Conservation (phyloP, 345 rosid genomes). For the Nephelium lappaceum region DNA sequence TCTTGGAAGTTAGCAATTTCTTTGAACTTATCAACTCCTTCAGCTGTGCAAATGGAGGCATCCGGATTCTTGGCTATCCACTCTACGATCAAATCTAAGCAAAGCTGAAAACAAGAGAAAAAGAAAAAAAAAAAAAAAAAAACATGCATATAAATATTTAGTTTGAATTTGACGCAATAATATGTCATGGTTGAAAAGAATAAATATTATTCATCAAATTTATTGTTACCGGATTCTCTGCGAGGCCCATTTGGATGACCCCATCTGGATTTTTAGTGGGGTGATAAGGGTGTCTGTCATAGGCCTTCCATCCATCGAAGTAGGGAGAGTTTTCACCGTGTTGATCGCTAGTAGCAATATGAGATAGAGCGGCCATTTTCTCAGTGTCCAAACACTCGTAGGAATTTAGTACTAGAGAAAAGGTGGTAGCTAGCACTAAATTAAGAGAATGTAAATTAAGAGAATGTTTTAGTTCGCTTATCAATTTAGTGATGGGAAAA, state of each 20-base stretch:
- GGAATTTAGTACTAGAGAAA: background rate
- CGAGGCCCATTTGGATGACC: slow-evolving; percentile 88
- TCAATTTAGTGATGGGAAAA: background rate
- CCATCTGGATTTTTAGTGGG: slow-evolving; percentile 55
- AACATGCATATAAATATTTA: background rate
- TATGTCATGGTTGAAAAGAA: too few relatives aligned
- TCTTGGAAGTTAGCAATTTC: slow-evolving; percentile 82
- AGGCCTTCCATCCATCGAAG: slow-evolving; percentile 90
- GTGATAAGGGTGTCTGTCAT: slow-evolving; percentile 70
- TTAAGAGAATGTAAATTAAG: too few relatives aligned
- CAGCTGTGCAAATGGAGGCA: slow-evolving; percentile 75
- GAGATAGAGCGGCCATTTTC: slow-evolving; percentile 45
- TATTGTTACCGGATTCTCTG: slow-evolving; percentile 72
- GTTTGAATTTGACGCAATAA: background rate
- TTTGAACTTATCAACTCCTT: slow-evolving; percentile 58
- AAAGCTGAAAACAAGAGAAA: slow-evolving; percentile 49
- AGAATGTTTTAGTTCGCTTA: background rate
- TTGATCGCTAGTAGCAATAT: slow-evolving; percentile 52
- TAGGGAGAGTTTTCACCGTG: slow-evolving; percentile 85
- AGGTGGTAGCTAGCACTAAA: background rate
- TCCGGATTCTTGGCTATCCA: slow-evolving; percentile 70
- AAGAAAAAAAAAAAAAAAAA: background rate
- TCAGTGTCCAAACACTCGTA: too few relatives aligned
- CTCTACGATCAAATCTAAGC: slow-evolving; percentile 53
- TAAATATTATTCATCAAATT: too few relatives aligned